Base-by-base conservation (phyloP, 2,329 filamentous ascomycete species). In the Colletotrichum graminicola region DNA sequence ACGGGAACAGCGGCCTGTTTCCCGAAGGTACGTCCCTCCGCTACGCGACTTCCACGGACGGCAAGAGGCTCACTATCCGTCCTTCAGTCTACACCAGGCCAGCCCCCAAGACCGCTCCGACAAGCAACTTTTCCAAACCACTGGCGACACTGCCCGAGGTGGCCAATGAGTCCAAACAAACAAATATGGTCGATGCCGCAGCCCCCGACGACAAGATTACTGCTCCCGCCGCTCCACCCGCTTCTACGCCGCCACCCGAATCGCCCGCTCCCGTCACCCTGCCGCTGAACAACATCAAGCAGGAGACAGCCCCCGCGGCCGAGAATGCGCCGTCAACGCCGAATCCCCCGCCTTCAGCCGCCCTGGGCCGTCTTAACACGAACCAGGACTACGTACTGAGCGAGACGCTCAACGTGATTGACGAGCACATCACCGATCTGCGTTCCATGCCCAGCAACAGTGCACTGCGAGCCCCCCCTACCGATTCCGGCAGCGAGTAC, bases 381-480 rank as follows among this genome's bases (percentile, higher is more conserved):
- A 84, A 84, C 72, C 84, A 90, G 75, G 84, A 89, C 62, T 92
- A 93, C 14, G 95, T 98, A 61, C 92, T 98, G 85, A 94, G 95
- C 79, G 95, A 98, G 80, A 98, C 95, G 0, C 84, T 98, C 62
- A 97, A 94, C 77, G 95, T 98, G 70, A 98, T 98, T 77, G 92
- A 98, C 80, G 95, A 98, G 82, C 95, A 98, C 79, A 97, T 98
- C 76, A 97, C 94, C 52, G 93, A 97, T 79, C 89, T 98, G 74
- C 85, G 88, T 73, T 88, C 87, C 23, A 83, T 87, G 8, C 83
- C 85, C 6, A 85, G 82, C 72, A 87, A 84, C 72, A 87, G 89
- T 34, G 81, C 79, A 43, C 80, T 91, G 74, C 84, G 88, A 74
- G 77, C 86, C 67, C 82, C 86, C 66, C 82, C 86, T 54, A 94